Evolutionary conservation across 2,329 filamentous ascomycete genomes (phyloP), one percentile per base, ranked within the genome.

Genomic region (Fusarium sp.): DNA sequence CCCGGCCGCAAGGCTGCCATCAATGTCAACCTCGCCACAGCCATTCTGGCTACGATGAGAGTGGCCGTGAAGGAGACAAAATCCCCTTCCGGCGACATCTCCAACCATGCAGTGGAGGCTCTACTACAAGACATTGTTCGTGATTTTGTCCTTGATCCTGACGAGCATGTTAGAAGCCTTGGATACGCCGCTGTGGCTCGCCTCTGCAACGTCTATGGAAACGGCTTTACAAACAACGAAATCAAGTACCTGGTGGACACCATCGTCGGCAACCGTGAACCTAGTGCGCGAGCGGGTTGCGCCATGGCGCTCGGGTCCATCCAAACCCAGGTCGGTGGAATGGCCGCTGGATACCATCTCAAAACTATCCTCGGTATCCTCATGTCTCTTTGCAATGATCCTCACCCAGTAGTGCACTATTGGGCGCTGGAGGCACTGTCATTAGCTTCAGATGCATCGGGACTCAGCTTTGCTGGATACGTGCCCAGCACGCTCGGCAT

Each of bases 351-450:
- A 4, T 95, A 97, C 78, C 97, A 99, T 81, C 88, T 99, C 60
- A 98, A 98, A 85, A 98, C 95, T 2, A 98, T 99, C 59, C 89
- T 98, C n/a, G 94, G 96, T 20, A 97, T 99, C 43, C 86, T 99
- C n/a, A 97, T 98, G 93, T 98, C 97, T 9, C 88, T 99, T 11
- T 96, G 95, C 81, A 98, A 95, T 76, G 97, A 99, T 79, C 94
- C 96, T 22, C 97, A 99, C 81, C 95, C 97, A 0, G 92, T 94
- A 1, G 97, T 99, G 10, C 97, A 99, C 82, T 98, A 96, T 80
- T 98, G 95, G 95, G 96, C 97, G 4, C 86, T 99, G 52, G 95
- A 98, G 80, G 96, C 95, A 11, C 84, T 99, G 33, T 92, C 94
- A 3, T 88, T 94, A 62, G 95, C 97, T 14, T 94, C 96, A 4